Evolutionary conservation across 768 basidiomycete genomes (phyloP), one percentile per base, ranked within the genome.

Genomic region (Wakefieldia striispora): DNA sequence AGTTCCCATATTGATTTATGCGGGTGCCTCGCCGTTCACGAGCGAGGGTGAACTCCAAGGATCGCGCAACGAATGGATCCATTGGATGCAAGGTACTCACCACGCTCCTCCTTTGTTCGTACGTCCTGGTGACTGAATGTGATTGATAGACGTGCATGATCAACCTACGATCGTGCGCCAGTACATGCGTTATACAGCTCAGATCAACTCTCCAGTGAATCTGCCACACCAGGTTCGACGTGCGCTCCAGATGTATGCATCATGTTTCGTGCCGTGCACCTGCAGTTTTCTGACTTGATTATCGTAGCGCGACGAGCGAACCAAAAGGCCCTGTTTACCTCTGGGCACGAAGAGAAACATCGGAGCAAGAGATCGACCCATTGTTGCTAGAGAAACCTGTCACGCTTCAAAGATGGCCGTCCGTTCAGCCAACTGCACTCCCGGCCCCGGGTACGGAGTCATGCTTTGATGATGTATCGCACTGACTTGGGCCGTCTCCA

Each of bases 281-380:
- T 34, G 29, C 17, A 13, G 5, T 16, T 24, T 20, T 34, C 37
- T 54, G 10, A 53, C 47, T 14, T 51, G 45, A 36, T 39, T 26
- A 9, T 27, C 19, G 11, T 38, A 87, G 84, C 54, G 84, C 86
- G 5, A 79, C 67, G n/a, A 85, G 83, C 45, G 78, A 81, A 24
- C 87, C 87, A 0, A 82, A 78, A 60, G 86, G 87, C 0, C 87
- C 87, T 0, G 84, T 85, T 1, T 88, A 89, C 61, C 71, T 87
- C 8, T 88, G 84, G 82, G 84, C 78, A 12, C 74, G 83, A 14
- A 75, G 87, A n/a, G 87, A 88, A 59, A 74, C 77, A 1, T 81
- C 82, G 73, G 86, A 88, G 56, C 76, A 85, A 61, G 80, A 84
- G 58, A 63, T 86, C 1, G 72, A 78, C 19, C 51, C 68, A 4